Conservation (phyloP, 257 asterid genomes). For the Vinca minor region DNA sequence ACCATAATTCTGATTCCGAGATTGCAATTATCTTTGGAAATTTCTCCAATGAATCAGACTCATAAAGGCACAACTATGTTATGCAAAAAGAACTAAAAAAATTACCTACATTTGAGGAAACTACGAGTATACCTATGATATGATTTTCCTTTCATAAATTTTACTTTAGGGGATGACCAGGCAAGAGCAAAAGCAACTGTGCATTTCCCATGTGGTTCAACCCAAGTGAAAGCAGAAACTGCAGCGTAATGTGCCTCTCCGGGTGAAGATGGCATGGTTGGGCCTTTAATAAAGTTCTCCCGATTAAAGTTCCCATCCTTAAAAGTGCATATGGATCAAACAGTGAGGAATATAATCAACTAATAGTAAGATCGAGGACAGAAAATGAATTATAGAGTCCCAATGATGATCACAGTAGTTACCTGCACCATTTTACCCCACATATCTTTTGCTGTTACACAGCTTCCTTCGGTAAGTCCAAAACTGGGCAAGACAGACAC, state of each 20-base stretch:
- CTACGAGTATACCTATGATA: constrained; percentile 56
- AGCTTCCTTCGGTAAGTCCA: constrained; percentile 78
- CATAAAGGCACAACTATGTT: not conserved
- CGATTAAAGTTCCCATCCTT: constrained; percentile 90
- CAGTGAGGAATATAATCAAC: not conserved
- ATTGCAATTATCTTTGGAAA: too few species aligned
- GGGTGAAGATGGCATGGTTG: constrained; percentile 79
- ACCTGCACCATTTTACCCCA: constrained; percentile 96
- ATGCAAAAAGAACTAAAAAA: not conserved
- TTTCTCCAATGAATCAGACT: not conserved
- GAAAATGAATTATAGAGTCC: not conserved
- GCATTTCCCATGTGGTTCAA: constrained; percentile 94
- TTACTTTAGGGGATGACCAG: constrained; percentile 96
- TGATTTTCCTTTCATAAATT: constrained; percentile 88
- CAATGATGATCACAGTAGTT: constrained; percentile 9
- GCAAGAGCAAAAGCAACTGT: constrained; percentile 83
- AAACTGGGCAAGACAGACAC: constrained; percentile 91
- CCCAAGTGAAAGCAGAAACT: constrained; percentile 96
- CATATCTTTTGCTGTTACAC: constrained; percentile 81
- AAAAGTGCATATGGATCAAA: constrained; percentile 1
- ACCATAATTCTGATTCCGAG: too few species aligned
- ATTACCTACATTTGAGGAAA: constrained; percentile 1
- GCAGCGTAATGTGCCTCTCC: constrained; percentile 94
- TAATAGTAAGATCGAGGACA: not conserved
- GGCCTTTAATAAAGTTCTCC: constrained; percentile 65